phyloP scores from a whole-genome alignment of 768 basidiomycete species.

The Cystobasidium ongulense region DNA sequence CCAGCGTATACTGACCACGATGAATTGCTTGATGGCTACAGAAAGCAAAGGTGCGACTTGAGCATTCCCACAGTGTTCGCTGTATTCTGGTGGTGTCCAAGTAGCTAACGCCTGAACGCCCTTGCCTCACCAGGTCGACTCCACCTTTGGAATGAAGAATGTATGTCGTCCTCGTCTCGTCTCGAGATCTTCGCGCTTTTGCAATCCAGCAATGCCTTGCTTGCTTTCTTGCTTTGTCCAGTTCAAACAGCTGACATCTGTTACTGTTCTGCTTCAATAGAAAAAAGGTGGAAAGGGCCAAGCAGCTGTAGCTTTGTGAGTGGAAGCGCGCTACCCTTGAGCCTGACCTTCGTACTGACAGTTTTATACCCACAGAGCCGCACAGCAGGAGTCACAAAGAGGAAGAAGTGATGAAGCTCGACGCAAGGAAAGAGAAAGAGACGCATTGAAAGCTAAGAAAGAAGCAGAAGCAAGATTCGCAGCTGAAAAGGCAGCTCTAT shows the following conservation, averaged over 20 bases:
- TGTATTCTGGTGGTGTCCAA: constrained; percentile 41
- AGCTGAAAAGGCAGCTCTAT: constrained; percentile 67
- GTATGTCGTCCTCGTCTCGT: constrained; percentile 51
- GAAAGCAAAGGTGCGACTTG: constrained; percentile 42
- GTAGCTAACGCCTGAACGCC: constrained; percentile 40
- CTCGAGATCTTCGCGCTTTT: constrained; percentile 32
- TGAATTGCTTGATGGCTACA: neutral
- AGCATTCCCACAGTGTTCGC: constrained; percentile 30
- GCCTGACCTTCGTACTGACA: neutral
- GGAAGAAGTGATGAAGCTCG: constrained; percentile 68
- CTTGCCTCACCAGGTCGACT: neutral
- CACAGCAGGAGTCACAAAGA: constrained; percentile 57
- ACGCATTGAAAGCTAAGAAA: constrained; percentile 43
- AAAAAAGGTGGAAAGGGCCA: constrained; percentile 33
- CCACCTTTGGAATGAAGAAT: constrained; percentile 82
- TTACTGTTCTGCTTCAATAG: neutral
- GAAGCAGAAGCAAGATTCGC: constrained; percentile 43
- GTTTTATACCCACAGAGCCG: constrained; percentile 66
- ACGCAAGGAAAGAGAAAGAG: constrained; percentile 69
- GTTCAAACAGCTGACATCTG: neutral
- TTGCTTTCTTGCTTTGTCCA: too few relatives aligned
- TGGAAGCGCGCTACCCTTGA: neutral
- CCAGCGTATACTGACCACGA: neutral
- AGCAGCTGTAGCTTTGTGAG: neutral
- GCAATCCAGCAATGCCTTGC: too few relatives aligned